Conservation (phyloP, 306 rosid species). For the Lotus japonicus region DNA sequence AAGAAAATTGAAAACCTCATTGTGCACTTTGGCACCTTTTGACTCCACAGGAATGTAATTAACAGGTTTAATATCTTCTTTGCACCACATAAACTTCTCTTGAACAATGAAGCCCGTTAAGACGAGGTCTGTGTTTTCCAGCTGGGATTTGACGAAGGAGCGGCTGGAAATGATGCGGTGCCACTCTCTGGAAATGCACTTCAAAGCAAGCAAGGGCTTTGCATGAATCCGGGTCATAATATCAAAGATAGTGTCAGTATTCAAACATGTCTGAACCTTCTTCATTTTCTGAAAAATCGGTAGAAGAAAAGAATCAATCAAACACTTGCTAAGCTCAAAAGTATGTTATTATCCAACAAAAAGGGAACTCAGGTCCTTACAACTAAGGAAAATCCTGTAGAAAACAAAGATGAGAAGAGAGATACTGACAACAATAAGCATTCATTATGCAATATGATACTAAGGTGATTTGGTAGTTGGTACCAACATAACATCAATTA, state of each 20-base stretch:
- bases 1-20: constrained; percentile 31
- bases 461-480: too few species aligned
- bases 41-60: constrained; percentile 28
- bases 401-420: too few species aligned
- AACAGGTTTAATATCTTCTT: constrained; percentile 30
- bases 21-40: constrained; percentile 8
- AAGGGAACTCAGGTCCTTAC: too few species aligned
- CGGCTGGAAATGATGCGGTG: constrained; percentile 24
- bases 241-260: constrained; percentile 22
- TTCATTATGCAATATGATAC: too few species aligned
- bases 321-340: too few species aligned
- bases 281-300: constrained; percentile 25
- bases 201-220: constrained; percentile 31
- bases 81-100: constrained; percentile 27
- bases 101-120: constrained; percentile 49
- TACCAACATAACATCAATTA: too few species aligned
- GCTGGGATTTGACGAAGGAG: constrained; percentile 38
- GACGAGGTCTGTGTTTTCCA: neutral
- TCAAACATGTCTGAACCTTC: neutral
- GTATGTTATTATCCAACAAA: too few species aligned
- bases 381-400: too few species aligned
- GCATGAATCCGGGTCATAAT: constrained; percentile 38
- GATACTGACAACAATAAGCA: too few species aligned
- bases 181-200: constrained; percentile 45
- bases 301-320: neutral